phyloP scores from a whole-genome alignment of 352 stramenopile species.

The Globisporangium paroecandrum region DNA sequence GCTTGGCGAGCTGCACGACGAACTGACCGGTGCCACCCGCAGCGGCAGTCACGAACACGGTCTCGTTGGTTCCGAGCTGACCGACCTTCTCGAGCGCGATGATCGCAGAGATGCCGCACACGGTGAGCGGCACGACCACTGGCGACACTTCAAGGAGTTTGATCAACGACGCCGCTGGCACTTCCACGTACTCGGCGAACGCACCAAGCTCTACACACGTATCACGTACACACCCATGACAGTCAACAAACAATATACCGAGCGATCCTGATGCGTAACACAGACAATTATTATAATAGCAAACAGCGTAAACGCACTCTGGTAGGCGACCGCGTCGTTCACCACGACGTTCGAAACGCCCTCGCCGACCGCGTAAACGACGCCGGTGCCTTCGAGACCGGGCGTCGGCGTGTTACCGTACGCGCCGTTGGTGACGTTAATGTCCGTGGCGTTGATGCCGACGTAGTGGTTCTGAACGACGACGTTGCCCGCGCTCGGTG shows the following conservation, averaged over 20 bases:
- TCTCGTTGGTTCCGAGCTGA: slow-evolving; percentile 34
- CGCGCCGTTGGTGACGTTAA: slow-evolving; percentile 53
- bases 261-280: background rate
- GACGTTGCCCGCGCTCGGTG: slow-evolving; percentile 21
- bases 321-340: slow-evolving; percentile 40
- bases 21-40: slow-evolving; percentile 65
- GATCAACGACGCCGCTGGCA: slow-evolving; percentile 16
- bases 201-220: slow-evolving; percentile 28
- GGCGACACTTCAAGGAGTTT: slow-evolving; percentile 18
- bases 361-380: slow-evolving; percentile 34
- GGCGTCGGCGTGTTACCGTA: slow-evolving; percentile 26
- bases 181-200: slow-evolving; percentile 36
- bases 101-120: slow-evolving; percentile 36
- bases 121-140: slow-evolving; percentile 31
- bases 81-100: slow-evolving; percentile 38
- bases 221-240: background rate
- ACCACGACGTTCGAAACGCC: slow-evolving; percentile 47
- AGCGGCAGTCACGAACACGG: slow-evolving; percentile 36
- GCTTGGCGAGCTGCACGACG: slow-evolving; percentile 70
- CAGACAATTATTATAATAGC: background rate
- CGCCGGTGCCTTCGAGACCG: slow-evolving; percentile 36
- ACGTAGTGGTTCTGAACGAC: slow-evolving; percentile 53
- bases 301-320: slow-evolving; percentile 12
- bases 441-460: slow-evolving; percentile 56
- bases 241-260: background rate